These are phyloP conservation scores for Botryobasidium botryosum DNA, from an alignment of 768 basidiomycete genomes.

Conservation along the genomic window DNA sequence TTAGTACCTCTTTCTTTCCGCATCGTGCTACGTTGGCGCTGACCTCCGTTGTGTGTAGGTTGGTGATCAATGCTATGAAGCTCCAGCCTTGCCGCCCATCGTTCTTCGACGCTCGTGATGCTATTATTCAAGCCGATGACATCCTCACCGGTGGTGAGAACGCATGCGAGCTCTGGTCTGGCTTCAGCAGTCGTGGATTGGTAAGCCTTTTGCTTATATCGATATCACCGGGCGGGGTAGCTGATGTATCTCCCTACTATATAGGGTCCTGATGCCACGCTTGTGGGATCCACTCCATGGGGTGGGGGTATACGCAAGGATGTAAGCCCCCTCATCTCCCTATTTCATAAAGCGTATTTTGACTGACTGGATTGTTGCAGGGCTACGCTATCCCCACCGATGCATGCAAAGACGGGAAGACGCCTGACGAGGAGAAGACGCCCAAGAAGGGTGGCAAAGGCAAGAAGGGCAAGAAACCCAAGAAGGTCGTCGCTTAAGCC, in stretches of 20 bases:
- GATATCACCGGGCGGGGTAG: neutral
- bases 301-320: slow-evolving; percentile 75
- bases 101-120: slow-evolving; percentile 81
- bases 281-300: slow-evolving; percentile 74
- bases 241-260: neutral
- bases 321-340: slow-evolving; percentile 21
- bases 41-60: slow-evolving; percentile 19
- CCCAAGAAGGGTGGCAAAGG: no score
- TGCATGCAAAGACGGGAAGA: no score
- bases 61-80: slow-evolving; percentile 85
- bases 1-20: no score
- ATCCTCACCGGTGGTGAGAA: slow-evolving; percentile 88
- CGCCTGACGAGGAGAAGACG: no score
- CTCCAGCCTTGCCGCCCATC: slow-evolving; percentile 75
- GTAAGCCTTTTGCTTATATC: slow-evolving; percentile 8
- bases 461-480: no score
- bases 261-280: slow-evolving; percentile 47
- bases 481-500: no score
- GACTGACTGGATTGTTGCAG: no score
- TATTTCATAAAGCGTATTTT: neutral
- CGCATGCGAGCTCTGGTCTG: slow-evolving; percentile 70
- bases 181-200: slow-evolving; percentile 67
- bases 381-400: no score
- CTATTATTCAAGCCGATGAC: slow-evolving; percentile 82
- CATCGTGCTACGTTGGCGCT: slow-evolving; percentile 1